phyloP scores from a whole-genome alignment of 2,329 filamentous ascomycete species.

The Talaromyces sp. region DNA sequence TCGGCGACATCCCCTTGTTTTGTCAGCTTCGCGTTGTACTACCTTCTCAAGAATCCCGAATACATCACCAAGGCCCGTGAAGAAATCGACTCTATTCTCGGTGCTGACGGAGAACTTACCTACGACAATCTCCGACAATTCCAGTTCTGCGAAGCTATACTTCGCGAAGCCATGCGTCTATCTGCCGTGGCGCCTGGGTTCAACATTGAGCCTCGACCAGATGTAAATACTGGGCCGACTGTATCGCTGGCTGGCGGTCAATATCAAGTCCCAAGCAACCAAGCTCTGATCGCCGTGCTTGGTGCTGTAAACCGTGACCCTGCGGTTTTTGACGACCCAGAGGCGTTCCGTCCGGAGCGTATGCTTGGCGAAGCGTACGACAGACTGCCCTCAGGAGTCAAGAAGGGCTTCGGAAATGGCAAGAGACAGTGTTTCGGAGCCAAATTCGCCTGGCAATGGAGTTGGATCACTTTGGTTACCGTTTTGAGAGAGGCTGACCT shows the following conservation, averaged over 20 bases:
- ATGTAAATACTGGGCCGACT: slow-evolving; percentile 33
- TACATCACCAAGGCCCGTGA: slow-evolving; percentile 59
- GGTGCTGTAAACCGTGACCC: slow-evolving; percentile 62
- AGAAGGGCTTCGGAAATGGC: slow-evolving; percentile 73
- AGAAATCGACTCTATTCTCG: slow-evolving; percentile 65
- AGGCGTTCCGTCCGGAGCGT: slow-evolving; percentile 65
- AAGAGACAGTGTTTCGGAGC: slow-evolving; percentile 67
- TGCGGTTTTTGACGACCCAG: slow-evolving; percentile 60
- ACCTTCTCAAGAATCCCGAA: slow-evolving; percentile 61
- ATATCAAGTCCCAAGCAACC: slow-evolving; percentile 56
- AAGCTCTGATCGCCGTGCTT: slow-evolving; percentile 53
- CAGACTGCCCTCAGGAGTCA: slow-evolving; percentile 58
- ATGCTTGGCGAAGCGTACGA: slow-evolving; percentile 69
- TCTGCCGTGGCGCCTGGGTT: slow-evolving; percentile 60
- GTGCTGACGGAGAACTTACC: slow-evolving; percentile 50
- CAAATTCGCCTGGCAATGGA: slow-evolving; percentile 72
- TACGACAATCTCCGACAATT: slow-evolving; percentile 60
- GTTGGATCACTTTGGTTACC: slow-evolving; percentile 58
- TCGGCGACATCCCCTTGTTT: slow-evolving; percentile 70
- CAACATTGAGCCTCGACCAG: slow-evolving; percentile 52
- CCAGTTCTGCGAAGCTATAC: slow-evolving; percentile 62
- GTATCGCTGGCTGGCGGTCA: slow-evolving; percentile 57
- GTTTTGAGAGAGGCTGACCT: slow-evolving; percentile 70
- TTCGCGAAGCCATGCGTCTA: slow-evolving; percentile 65
- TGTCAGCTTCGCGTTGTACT: slow-evolving; percentile 63